Conservation (phyloP, 2,329 filamentous ascomycete species). For the Trichoderma atrobrunneum region DNA sequence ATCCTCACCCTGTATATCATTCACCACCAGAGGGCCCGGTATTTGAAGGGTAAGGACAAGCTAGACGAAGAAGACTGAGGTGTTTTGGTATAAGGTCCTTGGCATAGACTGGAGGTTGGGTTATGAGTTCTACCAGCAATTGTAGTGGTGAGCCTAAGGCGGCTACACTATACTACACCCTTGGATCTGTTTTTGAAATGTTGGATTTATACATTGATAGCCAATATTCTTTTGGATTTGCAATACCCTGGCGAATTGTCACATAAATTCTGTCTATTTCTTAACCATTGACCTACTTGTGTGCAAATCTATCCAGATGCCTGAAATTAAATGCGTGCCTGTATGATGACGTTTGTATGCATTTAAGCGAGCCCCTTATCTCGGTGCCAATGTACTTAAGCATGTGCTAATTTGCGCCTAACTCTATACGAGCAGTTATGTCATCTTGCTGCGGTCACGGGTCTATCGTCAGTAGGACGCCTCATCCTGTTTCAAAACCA, state of each 20-base stretch:
- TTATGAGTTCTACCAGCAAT: not conserved
- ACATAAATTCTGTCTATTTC: not conserved
- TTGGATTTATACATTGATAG: not conserved
- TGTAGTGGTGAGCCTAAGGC: not conserved
- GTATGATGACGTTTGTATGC: not conserved
- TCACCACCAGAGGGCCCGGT: conserved; percentile 49
- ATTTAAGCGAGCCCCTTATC: not conserved
- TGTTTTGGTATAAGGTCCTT: not conserved
- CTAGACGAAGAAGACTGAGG: conserved; percentile 16
- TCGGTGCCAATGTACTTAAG: not conserved
- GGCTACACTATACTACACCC: not conserved
- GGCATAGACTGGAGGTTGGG: not conserved
- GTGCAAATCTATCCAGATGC: not conserved
- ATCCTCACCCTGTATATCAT: conserved; percentile 70
- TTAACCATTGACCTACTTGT: not conserved
- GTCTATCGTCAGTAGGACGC: conserved; percentile 1
- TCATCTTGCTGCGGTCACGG: conserved; percentile 10
- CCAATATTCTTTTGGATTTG: not conserved
- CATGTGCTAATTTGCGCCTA: not conserved
- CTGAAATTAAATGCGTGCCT: not conserved
- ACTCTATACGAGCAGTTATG: conserved; percentile 2
- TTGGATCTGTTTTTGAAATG: not conserved
- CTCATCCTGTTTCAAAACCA: not conserved
- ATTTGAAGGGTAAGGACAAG: conserved; percentile 33
- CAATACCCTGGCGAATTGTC: not conserved